Percentiles rank a stretch among this genome's conserved stretches.
Conservation (phyloP, 768 basidiomycete species). For the Kwoniella botswanensis region DNA sequence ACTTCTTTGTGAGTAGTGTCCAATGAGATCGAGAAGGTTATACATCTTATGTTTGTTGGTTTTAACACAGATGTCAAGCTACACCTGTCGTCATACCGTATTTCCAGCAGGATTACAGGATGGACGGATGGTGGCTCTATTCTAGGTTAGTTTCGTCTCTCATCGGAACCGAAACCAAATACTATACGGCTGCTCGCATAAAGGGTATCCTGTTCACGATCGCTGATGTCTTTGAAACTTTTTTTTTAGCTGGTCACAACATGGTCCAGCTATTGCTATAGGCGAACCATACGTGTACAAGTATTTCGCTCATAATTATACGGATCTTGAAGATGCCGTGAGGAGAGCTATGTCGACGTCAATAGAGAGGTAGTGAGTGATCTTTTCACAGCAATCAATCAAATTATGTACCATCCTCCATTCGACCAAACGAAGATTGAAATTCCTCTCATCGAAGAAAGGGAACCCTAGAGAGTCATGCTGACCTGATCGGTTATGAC, state of each 20-base stretch:
- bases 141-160: slow-evolving; percentile 30
- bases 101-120: slow-evolving; percentile 29
- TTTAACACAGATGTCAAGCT: slow-evolving; percentile 51
- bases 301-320: slow-evolving; percentile 46
- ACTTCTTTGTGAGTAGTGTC: slow-evolving; percentile 49
- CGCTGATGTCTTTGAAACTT: not conserved
- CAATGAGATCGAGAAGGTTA: not conserved
- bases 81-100: slow-evolving; percentile 54
- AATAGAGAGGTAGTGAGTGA: slow-evolving; percentile 52
- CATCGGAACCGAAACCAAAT: no score
- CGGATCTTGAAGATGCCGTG: slow-evolving; percentile 39
- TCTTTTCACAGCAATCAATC: not conserved
- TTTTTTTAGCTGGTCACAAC: slow-evolving; percentile 32
- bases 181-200: no score
- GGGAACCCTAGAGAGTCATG: not conserved
- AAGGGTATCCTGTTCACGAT: no score
- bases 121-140: slow-evolving; percentile 49
- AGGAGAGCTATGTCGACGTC: slow-evolving; percentile 42
- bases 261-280: slow-evolving; percentile 52
- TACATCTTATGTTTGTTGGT: not conserved
- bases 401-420: not conserved
- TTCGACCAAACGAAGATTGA: not conserved
- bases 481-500: not conserved
- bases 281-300: slow-evolving; percentile 56
- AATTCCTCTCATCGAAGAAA: no score